phyloP scores from a whole-genome alignment of 2,329 filamentous ascomycete genomes.

The Shiraia bambusicola region DNA sequence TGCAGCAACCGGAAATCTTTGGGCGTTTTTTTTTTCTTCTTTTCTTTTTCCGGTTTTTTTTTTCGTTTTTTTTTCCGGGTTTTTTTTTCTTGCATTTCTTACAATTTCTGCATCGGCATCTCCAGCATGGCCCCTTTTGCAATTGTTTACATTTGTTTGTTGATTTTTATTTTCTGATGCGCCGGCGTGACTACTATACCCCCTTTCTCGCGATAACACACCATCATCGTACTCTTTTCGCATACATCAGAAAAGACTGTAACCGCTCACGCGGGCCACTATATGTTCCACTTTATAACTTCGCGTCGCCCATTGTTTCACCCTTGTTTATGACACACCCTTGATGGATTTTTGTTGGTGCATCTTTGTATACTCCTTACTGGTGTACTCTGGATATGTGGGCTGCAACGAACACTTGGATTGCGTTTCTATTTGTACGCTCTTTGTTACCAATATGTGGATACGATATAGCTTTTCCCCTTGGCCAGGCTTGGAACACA shows the following conservation, averaged over 20 bases:
- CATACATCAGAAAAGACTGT: slow-evolving; percentile 42
- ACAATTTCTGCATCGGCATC: slow-evolving; percentile 34
- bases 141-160: slow-evolving; percentile 17
- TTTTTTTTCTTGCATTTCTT: slow-evolving; percentile 14
- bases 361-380: slow-evolving; percentile 4
- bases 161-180: slow-evolving; percentile 15
- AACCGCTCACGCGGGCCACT: slow-evolving; percentile 45
- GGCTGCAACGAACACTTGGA: slow-evolving; percentile 18
- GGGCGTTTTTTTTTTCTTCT: too few relatives aligned
- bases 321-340: slow-evolving; percentile 4
- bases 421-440: slow-evolving; percentile 12
- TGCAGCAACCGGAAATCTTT: too few relatives aligned
- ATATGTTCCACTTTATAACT: slow-evolving; percentile 10
- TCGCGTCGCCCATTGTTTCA: slow-evolving; percentile 9
- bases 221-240: slow-evolving; percentile 19
- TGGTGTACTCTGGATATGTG: slow-evolving; percentile 7
- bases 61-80: too few relatives aligned
- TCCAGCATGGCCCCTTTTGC: slow-evolving; percentile 28
- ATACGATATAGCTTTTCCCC: slow-evolving; percentile 17
- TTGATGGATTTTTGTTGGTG: not conserved
- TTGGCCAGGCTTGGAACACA: slow-evolving; percentile 12
- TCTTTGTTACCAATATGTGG: slow-evolving; percentile 20
- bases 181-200: slow-evolving; percentile 42
- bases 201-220: slow-evolving; percentile 19
- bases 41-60: too few relatives aligned